These are phyloP conservation scores for Botrytis aclada DNA, from an alignment of 2,329 filamentous ascomycete species.

Conservation along the genomic window DNA sequence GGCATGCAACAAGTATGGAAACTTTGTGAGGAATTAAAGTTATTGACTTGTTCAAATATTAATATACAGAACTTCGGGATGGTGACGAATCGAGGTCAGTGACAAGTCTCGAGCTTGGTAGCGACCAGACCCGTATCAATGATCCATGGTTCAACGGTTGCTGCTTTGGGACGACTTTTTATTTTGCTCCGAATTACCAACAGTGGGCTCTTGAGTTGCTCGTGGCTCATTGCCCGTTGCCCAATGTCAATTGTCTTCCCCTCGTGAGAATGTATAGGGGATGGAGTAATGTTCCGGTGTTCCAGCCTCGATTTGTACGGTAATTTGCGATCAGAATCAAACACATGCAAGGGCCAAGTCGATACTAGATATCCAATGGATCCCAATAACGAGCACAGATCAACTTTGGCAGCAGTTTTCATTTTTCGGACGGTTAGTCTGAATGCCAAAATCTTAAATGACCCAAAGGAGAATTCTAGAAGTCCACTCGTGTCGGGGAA, in stretches of 20 bases:
- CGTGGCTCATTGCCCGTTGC: background rate
- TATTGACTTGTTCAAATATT: background rate
- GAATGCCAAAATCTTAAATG: background rate
- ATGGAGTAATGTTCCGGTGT: background rate
- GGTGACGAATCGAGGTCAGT: background rate
- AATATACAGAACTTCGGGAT: background rate
- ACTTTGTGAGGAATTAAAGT: background rate
- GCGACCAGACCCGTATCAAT: background rate
- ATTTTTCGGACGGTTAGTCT: background rate
- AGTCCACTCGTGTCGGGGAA: background rate
- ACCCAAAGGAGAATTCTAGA: background rate
- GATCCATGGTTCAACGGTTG: background rate
- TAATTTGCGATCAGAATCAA: constrained; percentile 10
- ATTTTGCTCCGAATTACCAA: background rate
- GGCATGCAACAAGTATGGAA: background rate
- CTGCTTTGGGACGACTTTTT: background rate
- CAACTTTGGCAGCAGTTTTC: background rate
- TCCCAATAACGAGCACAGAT: constrained; percentile 5
- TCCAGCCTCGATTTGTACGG: background rate
- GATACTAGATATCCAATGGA: background rate
- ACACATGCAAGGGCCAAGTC: constrained; percentile 2
- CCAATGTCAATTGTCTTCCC: background rate
- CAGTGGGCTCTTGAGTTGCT: background rate
- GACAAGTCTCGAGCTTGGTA: background rate
- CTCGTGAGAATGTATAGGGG: background rate